Evolutionary conservation across 306 rosid genomes (phyloP).

Genomic region (Sophora flavescens): DNA sequence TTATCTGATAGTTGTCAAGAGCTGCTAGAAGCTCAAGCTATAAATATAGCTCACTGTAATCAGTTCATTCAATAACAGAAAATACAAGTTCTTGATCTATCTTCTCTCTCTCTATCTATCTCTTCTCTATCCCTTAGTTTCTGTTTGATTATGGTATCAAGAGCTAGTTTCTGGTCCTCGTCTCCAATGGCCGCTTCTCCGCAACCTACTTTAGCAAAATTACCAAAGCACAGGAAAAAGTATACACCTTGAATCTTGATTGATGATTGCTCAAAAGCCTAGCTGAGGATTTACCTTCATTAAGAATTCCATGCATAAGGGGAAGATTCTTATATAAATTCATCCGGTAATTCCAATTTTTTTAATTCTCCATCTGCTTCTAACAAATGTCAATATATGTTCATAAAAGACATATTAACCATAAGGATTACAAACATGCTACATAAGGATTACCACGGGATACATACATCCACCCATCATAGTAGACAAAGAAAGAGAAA

Average conservation of each 20-base stretch:
- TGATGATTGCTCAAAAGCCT: background rate
- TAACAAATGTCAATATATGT: slow-evolving; percentile 4
- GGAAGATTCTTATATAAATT: slow-evolving; percentile 18
- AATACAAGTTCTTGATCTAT: too few relatives aligned
- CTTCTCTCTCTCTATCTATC: too few relatives aligned
- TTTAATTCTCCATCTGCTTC: slow-evolving; percentile 29
- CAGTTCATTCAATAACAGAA: too few relatives aligned
- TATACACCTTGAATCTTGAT: too few relatives aligned
- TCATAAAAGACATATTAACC: slow-evolving; percentile 26
- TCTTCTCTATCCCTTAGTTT: too few relatives aligned
- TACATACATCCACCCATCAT: background rate
- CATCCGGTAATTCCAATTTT: slow-evolving; percentile 16
- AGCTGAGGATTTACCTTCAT: slow-evolving; percentile 5
- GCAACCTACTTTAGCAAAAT: background rate
- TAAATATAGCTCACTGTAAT: too few relatives aligned
- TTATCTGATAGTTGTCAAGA: too few relatives aligned
- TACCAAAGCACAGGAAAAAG: slow-evolving; percentile 10
- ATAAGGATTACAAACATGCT: slow-evolving; percentile 32
- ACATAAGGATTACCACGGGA: slow-evolving; percentile 36
- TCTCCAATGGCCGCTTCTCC: too few relatives aligned
- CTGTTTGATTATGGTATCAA: too few relatives aligned
- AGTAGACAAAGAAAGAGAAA: background rate
- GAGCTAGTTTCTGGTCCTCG: too few relatives aligned
- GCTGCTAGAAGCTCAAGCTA: too few relatives aligned
- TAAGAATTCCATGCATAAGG: slow-evolving; percentile 25